These are phyloP conservation scores for Plectosphaerella cucumerina DNA, from an alignment of 2,329 filamentous ascomycete genomes.

Conservation along the genomic window DNA sequence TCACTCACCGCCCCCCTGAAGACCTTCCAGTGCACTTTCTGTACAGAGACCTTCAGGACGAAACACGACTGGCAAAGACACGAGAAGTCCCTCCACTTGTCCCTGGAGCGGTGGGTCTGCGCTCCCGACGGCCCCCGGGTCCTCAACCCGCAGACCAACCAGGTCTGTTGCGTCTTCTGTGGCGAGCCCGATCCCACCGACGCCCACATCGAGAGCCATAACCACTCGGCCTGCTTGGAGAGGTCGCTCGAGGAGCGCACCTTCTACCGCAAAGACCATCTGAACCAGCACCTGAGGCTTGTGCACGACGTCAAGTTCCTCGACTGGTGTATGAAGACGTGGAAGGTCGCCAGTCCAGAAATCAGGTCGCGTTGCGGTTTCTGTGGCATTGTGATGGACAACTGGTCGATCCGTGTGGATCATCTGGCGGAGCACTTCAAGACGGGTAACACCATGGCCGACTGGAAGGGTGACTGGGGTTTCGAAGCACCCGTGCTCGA, in stretches of 20 bases:
- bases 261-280: constrained; percentile 63
- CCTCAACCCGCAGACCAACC: constrained; percentile 55
- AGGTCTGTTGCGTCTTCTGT: constrained; percentile 56
- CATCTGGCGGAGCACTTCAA: constrained; percentile 67
- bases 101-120: constrained; percentile 63
- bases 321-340: constrained; percentile 61
- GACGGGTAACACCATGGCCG: constrained; percentile 60
- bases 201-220: constrained; percentile 54
- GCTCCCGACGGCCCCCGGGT: constrained; percentile 52
- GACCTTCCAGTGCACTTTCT: constrained; percentile 65
- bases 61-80: constrained; percentile 70
- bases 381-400: constrained; percentile 58
- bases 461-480: constrained; percentile 69
- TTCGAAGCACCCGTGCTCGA: constrained; percentile 57
- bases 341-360: constrained; percentile 56
- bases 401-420: constrained; percentile 56
- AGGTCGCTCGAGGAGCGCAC: constrained; percentile 57
- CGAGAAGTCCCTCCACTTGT: constrained; percentile 63
- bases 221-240: constrained; percentile 62
- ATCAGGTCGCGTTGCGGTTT: constrained; percentile 64
- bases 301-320: constrained; percentile 59
- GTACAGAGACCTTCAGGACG: constrained; percentile 62
- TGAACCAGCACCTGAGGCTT: constrained; percentile 61
- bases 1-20: constrained; percentile 41
- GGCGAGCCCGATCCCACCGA: constrained; percentile 50